Base-by-base conservation (phyloP, 2,329 filamentous ascomycete species). In the Dothistroma pini region DNA sequence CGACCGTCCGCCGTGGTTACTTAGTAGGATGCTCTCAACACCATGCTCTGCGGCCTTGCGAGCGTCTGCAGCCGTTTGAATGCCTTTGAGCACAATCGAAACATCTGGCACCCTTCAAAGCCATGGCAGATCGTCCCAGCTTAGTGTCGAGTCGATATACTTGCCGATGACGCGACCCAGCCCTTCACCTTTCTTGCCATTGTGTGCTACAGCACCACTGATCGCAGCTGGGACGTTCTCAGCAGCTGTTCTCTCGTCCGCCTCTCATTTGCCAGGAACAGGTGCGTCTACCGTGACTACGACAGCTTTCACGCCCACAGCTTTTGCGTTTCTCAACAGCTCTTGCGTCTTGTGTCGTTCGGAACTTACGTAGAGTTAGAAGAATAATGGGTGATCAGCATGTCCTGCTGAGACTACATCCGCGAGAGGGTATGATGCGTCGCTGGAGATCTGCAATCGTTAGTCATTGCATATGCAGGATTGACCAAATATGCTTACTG, bases 351-450 rank as follows among this genome's bases (percentile, higher is more conserved):
- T 82, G 9, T 71, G 60, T 0, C 83, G 77, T 59, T 85, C 75
- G 66, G 81, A 82, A 71, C 86, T 80, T 49, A 87, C 82, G 64
- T 88, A 88, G 6, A 88, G 76, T 69, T 87, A 85, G 69, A 85
- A 86, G 75, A 85, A 84, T 57, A 79, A 72, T 3, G 70, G 70
- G 54, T 70, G 68, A 19, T 62, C 63, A 10, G 54, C 54, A 57
- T 49, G 21, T 50, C 59, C 63, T 4, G 63, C 52, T 2, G 63
- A 56, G 10, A 70, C 59, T 50, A 73, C 69, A 48, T 71, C 68
- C 21, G 63, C 65, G 38, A 73, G 58, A 14, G 68, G 66, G 54
- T 68, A 72, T 2, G 67, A 70, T 4, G 70, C 69, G 54, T 72
- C 72, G 59, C 65, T 71, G 11, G 68, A 72, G n/a, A 66, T 57